phyloP scores from a whole-genome alignment of 805 yeast genomes.

The Yamadazyma insecticola region DNA sequence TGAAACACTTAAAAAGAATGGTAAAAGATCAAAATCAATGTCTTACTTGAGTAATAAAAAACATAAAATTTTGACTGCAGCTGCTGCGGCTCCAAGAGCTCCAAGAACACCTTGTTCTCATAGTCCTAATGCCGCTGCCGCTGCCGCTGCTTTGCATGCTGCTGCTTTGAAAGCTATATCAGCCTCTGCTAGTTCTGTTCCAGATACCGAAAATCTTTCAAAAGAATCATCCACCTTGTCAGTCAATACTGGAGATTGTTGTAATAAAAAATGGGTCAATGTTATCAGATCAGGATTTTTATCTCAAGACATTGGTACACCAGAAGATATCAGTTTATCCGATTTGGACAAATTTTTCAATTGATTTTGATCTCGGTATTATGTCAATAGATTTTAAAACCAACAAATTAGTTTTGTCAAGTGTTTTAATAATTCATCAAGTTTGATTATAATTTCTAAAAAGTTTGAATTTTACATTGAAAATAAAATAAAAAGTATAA shows the following conservation, averaged over 20 bases:
- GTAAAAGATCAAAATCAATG: slow-evolving; percentile 63
- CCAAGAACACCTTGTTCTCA: slow-evolving; percentile 57
- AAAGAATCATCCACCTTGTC: slow-evolving; percentile 10
- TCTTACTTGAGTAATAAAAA: slow-evolving; percentile 53
- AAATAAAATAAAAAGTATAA: too few species aligned
- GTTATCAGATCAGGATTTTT: slow-evolving; percentile 74
- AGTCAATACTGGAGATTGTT: slow-evolving; percentile 17
- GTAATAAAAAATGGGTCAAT: slow-evolving; percentile 61
- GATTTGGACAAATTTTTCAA: slow-evolving; percentile 47
- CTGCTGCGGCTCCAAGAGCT: slow-evolving; percentile 79
- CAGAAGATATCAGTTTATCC: slow-evolving; percentile 72
- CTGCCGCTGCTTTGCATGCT: slow-evolving; percentile 70
- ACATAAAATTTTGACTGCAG: slow-evolving; percentile 57
- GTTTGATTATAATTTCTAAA: too few species aligned
- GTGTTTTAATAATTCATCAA: too few species aligned
- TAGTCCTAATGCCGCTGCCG: slow-evolving; percentile 63
- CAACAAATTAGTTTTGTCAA: too few species aligned
- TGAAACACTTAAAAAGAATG: slow-evolving; percentile 40
- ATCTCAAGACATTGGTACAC: slow-evolving; percentile 71
- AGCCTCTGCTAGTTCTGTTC: slow-evolving; percentile 24
- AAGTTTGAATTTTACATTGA: too few species aligned
- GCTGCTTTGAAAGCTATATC: slow-evolving; percentile 53
- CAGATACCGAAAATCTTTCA: slow-evolving; percentile 7
- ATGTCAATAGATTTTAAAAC: too few species aligned
- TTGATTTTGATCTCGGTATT: too few species aligned